Evolutionary conservation across 768 basidiomycete species (phyloP).

Genomic region (Zangia roseola): DNA sequence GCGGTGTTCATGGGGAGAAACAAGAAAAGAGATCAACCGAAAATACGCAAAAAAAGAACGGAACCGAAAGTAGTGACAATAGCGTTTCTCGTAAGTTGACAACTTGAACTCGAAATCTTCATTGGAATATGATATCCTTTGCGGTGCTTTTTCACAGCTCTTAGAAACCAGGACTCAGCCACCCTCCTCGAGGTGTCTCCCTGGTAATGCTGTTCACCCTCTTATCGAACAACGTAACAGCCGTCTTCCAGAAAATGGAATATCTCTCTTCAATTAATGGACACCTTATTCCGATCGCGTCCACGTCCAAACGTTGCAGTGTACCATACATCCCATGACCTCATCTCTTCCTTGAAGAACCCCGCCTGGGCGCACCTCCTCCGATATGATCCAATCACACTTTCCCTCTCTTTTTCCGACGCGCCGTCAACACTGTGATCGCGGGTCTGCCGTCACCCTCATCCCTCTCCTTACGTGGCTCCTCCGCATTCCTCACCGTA

Average conservation of each 20-base stretch:
- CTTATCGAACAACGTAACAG: conserved; percentile 1
- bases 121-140: too few relatives aligned
- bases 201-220: too few relatives aligned
- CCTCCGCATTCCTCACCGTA: conserved; percentile 47
- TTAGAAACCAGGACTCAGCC: too few relatives aligned
- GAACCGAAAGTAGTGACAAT: conserved; percentile 14
- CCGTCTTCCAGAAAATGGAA: conserved; percentile 19
- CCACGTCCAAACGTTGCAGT: not conserved
- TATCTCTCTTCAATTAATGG: conserved; percentile 10
- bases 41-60: conserved; percentile 1
- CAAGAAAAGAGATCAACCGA: not conserved
- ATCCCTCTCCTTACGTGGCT: conserved; percentile 23
- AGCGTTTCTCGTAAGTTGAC: conserved; percentile 5
- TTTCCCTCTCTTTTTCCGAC: conserved; percentile 50
- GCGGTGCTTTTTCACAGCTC: too few relatives aligned
- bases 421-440: conserved; percentile 60
- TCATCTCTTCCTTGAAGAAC: too few relatives aligned
- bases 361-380: too few relatives aligned
- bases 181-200: conserved; percentile 4
- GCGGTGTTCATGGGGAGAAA: conserved; percentile 41
- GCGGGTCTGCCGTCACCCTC: conserved; percentile 13
- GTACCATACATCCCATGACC: conserved; percentile 8
- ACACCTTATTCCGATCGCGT: too few relatives aligned
- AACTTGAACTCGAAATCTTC: too few relatives aligned
- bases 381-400: too few relatives aligned